Evolutionary conservation across 495 filamentous ascomycete species (phyloP).

Genomic region (Durotheca rogersii): DNA sequence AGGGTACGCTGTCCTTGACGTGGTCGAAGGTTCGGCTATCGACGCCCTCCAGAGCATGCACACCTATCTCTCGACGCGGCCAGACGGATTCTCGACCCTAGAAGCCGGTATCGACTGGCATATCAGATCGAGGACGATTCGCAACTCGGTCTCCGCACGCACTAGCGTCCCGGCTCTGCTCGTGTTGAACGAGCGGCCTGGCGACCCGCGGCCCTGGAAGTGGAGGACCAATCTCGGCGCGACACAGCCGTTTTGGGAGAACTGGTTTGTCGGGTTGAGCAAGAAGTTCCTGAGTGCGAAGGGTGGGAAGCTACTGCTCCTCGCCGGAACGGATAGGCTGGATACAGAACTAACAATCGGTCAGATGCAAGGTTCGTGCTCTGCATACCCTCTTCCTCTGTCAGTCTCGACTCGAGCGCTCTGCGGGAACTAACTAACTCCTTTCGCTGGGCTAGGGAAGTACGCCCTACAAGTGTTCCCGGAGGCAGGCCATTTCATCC

Average conservation of each 20-base stretch:
- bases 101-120: conserved; percentile 92
- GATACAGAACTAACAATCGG: conserved; percentile 96
- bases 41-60: conserved; percentile 97
- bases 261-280: conserved; percentile 88
- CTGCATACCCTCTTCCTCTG: neutral
- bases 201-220: conserved; percentile 58
- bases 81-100: conserved; percentile 70
- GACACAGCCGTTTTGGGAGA: conserved; percentile 91
- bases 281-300: conserved; percentile 80
- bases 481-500: conserved; percentile 93
- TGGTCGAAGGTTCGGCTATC: conserved; percentile 84
- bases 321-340: conserved; percentile 91
- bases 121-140: conserved; percentile 81
- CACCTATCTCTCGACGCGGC: conserved; percentile 82
- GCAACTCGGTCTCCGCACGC: conserved; percentile 75
- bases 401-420: neutral
- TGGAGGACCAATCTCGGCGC: conserved; percentile 85
- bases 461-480: conserved; percentile 95
- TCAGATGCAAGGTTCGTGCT: conserved; percentile 85
- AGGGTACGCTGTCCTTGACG: conserved; percentile 89
- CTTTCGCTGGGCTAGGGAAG: conserved; percentile 63
- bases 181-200: conserved; percentile 39
- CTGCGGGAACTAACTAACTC: conserved; percentile 4
- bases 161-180: conserved; percentile 87
- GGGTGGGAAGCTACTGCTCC: conserved; percentile 85